Conservation (phyloP, 2,329 filamentous ascomycete genomes). For the Coniochaeta sp. region DNA sequence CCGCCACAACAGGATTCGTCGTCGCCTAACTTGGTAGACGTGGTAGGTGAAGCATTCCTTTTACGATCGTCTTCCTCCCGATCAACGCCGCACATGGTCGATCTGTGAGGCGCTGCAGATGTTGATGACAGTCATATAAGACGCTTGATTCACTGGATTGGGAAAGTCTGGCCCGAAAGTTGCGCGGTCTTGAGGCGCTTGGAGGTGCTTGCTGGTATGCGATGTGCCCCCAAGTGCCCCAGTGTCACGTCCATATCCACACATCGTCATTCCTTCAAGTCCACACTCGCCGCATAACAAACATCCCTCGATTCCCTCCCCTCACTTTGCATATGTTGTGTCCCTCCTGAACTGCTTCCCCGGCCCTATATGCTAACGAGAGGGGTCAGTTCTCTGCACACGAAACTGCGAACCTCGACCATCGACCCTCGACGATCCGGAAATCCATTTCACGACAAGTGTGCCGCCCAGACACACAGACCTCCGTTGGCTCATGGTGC, state of each 20-base stretch:
- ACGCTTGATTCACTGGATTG: not conserved
- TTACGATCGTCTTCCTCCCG: not conserved
- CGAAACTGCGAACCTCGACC: too few relatives aligned
- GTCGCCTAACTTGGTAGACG: not conserved
- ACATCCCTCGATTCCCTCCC: not conserved
- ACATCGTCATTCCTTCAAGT: not conserved
- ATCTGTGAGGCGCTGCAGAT: not conserved
- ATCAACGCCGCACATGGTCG: not conserved
- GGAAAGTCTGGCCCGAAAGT: not conserved
- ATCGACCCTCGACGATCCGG: not conserved
- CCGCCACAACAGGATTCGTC: not conserved
- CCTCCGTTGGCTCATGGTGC: slow-evolving; percentile 25
- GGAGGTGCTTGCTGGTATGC: not conserved
- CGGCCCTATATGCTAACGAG: not conserved
- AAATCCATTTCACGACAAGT: not conserved
- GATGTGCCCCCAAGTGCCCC: too few relatives aligned
- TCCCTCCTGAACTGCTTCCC: not conserved
- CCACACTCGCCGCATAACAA: not conserved
- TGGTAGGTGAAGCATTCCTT: not conserved
- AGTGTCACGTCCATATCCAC: not conserved
- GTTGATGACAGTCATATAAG: not conserved
- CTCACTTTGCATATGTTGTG: not conserved
- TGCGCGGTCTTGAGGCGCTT: not conserved
- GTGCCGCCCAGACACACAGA: slow-evolving; percentile 7
- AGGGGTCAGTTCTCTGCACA: not conserved